phyloP scores from a whole-genome alignment of 2,329 filamentous ascomycete genomes.

The Colletotrichum horii region DNA sequence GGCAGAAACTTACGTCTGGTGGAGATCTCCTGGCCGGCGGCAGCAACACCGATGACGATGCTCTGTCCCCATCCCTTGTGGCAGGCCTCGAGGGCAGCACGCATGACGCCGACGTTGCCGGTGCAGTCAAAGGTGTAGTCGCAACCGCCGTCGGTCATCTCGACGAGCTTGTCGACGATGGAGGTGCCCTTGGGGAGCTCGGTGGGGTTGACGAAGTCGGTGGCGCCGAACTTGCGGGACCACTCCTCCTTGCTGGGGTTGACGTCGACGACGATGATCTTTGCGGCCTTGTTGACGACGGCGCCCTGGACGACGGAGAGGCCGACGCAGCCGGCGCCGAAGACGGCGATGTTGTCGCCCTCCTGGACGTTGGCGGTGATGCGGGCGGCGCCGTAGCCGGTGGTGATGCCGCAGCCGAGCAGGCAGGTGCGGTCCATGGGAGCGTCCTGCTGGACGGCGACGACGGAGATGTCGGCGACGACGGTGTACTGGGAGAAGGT shows the following conservation, averaged over 20 bases:
- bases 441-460: conserved; percentile 87
- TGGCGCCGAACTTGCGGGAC: conserved; percentile 93
- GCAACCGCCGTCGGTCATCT: conserved; percentile 97
- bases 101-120: conserved; percentile 95
- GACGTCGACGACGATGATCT: conserved; percentile 77
- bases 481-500: conserved; percentile 99
- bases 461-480: conserved; percentile 97
- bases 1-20: conserved; percentile 77
- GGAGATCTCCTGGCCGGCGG: conserved; percentile 92
- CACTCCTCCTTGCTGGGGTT: conserved; percentile 93
- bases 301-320: conserved; percentile 95
- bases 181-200: conserved; percentile 76
- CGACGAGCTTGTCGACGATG: conserved; percentile 90
- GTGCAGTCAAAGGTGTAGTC: conserved; percentile 99
- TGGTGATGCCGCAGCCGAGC: conserved; percentile 97
- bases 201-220: conserved; percentile 93
- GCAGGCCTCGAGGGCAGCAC: conserved; percentile 93
- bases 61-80: conserved; percentile 99
- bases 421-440: conserved; percentile 96
- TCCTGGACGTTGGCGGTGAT: conserved; percentile 93
- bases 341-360: conserved; percentile 88
- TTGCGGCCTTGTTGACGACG: conserved; percentile 79
- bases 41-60: conserved; percentile 96
- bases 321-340: conserved; percentile 95
- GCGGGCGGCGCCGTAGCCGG: conserved; percentile 92